These are phyloP conservation scores for Sutorius eximius DNA, from an alignment of 1,284 basidiomycete species.

Conservation along the genomic window DNA sequence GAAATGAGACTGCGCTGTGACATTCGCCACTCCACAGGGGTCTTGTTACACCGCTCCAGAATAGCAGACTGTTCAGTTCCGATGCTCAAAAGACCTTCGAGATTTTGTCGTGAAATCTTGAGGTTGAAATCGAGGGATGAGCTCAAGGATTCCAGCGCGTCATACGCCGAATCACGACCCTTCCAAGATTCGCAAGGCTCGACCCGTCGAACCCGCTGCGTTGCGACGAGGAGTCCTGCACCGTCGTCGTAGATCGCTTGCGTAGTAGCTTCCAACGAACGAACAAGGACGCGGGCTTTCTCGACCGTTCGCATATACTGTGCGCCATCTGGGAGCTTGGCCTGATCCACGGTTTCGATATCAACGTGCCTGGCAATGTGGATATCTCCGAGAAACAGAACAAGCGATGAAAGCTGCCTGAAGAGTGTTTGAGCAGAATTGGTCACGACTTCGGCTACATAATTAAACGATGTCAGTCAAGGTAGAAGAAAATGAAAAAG, in stretches of 20 bases:
- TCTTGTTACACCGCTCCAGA: slow-evolving; percentile 41
- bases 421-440: slow-evolving; percentile 34
- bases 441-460: slow-evolving; percentile 22
- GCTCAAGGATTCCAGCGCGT: slow-evolving; percentile 34
- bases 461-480: slow-evolving; percentile 7
- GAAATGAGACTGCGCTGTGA: slow-evolving; percentile 44
- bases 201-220: slow-evolving; percentile 37
- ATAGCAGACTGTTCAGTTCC: slow-evolving; percentile 45
- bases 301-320: slow-evolving; percentile 46
- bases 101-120: slow-evolving; percentile 37
- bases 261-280: slow-evolving; percentile 47
- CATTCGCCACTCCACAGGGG: slow-evolving; percentile 48
- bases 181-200: slow-evolving; percentile 32
- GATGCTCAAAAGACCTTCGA: slow-evolving; percentile 42
- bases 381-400: slow-evolving; percentile 48
- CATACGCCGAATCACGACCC: slow-evolving; percentile 28
- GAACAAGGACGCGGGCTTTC: slow-evolving; percentile 47
- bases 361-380: slow-evolving; percentile 54
- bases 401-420: slow-evolving; percentile 42
- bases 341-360: slow-evolving; percentile 45
- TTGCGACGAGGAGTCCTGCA: slow-evolving; percentile 42
- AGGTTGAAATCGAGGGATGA: slow-evolving; percentile 38
- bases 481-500: not conserved
- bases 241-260: slow-evolving; percentile 57
- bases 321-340: slow-evolving; percentile 31